These are phyloP conservation scores for Hirschfeldia incana DNA, from an alignment of 345 rosid species.

Conservation along the genomic window DNA sequence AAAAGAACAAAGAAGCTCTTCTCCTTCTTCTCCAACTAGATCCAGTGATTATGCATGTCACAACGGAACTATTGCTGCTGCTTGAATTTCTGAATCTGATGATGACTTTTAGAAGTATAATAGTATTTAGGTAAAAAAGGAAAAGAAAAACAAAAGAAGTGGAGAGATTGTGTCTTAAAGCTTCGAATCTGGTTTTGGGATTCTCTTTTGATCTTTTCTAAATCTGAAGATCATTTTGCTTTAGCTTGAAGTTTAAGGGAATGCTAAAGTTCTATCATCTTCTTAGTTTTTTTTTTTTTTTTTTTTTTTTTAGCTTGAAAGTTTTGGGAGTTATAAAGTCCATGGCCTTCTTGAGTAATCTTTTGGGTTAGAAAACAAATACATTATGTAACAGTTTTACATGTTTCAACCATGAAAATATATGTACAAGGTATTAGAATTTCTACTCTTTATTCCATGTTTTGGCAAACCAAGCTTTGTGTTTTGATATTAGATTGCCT, in stretches of 20 bases:
- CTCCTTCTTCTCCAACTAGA: slow-evolving; percentile 42
- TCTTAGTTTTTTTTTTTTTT: neutral
- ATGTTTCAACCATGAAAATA: slow-evolving; percentile 14
- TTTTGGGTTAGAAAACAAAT: neutral
- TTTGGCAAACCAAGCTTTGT: neutral
- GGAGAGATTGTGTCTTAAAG: neutral
- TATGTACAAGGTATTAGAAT: neutral
- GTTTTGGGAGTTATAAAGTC: slow-evolving; percentile 28
- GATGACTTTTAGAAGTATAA: neutral
- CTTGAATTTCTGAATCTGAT: slow-evolving; percentile 17
- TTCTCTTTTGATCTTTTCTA: slow-evolving; percentile 16
- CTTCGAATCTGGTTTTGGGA: slow-evolving; percentile 19
- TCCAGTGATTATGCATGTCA: slow-evolving; percentile 34
- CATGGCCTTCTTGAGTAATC: slow-evolving; percentile 28
- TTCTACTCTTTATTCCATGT: neutral
- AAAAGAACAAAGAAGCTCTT: slow-evolving; percentile 38
- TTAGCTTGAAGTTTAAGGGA: slow-evolving; percentile 13
- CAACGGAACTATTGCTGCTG: slow-evolving; percentile 43
- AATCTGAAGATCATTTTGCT: slow-evolving; percentile 3
- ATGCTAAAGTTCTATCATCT: slow-evolving; percentile 17
- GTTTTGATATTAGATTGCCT: neutral
- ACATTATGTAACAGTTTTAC: slow-evolving; percentile 2
- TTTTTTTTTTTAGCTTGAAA: neutral
- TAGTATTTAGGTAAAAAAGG: neutral
- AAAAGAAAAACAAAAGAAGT: neutral